Base-by-base conservation (phyloP, 2,329 filamentous ascomycete species). In the Sporothrix pseudoabietina region DNA sequence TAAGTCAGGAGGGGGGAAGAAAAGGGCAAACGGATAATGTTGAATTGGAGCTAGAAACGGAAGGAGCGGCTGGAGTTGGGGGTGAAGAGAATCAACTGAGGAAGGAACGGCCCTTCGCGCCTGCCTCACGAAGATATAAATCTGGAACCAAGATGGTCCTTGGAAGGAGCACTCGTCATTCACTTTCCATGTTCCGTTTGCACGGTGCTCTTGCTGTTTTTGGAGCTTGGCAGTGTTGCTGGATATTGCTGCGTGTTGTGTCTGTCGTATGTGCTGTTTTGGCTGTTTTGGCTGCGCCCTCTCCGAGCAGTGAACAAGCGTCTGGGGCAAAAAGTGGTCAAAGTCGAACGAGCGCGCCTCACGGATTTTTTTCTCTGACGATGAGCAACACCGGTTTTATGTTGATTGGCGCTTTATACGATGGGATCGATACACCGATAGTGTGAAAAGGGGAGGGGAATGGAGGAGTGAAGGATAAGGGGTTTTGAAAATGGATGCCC, bases 91-190 rank as follows among this genome's bases (percentile, higher is more conserved):
- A 22, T 71, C 35, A 16, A 63, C 39, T 1, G 32, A 54, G 39
- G 71, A 72, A 72, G 61, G 71, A 68, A 30, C 70, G 19, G 19
- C n/a, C 44, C 47, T 66, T 71, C 44, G 70, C 47, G 39, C 44
- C 70, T 71, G 44, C 57, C 57, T 71, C 26, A 14, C 9, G 19
- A 16, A 16, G 44, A 71, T 66, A 39, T 71, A 71, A 71, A 32
- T n/a, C 12, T 12, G 47, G 59, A 30, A 19, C 19, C 14, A 47
- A 30, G 16, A 49, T 7, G 26, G 61, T 39, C 44, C n/a, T 19
- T n/a, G 52, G 66, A 54, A 69, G 32, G 47, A 70, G 54, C 54
- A n/a, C 2, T 32, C 54, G 69, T 49, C 55, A 71, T 71, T 71
- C 69, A 71, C 69, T 63, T 66, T 41, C 8, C 10, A 22, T 35